Evolutionary conservation across 805 yeast species (phyloP).

Genomic region (Metschnikowia similis): DNA sequence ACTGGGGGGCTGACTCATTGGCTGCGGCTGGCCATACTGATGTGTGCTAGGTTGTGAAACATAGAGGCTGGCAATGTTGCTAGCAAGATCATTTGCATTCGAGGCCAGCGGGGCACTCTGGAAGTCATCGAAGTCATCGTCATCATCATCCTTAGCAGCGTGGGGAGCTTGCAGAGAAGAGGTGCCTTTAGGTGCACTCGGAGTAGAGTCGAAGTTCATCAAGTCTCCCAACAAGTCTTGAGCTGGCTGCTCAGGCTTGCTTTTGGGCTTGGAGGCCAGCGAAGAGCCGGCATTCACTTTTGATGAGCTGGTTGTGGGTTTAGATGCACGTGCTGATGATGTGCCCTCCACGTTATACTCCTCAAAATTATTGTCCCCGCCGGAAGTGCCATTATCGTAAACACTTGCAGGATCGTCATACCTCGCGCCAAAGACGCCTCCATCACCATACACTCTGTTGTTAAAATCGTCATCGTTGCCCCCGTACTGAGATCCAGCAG

Average conservation of each 20-base stretch:
- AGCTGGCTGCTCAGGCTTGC: conserved; percentile 27
- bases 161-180: conserved; percentile 6
- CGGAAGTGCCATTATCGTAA: conserved; percentile 31
- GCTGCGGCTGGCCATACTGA: conserved; percentile 15
- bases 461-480: conserved; percentile 47
- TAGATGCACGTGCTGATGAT: conserved; percentile 18
- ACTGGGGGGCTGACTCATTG: conserved; percentile 12
- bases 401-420: conserved; percentile 54
- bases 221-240: conserved; percentile 49
- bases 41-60: conserved; percentile 16
- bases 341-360: conserved; percentile 51
- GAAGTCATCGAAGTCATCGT: conserved; percentile 79
- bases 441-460: conserved; percentile 62
- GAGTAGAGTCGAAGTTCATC: conserved; percentile 38
- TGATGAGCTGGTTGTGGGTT: conserved; percentile 36
- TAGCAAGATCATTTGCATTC: conserved; percentile 16
- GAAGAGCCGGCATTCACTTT: conserved; percentile 28
- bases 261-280: conserved; percentile 25
- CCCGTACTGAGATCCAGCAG: conserved; percentile 28
- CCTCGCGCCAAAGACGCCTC: conserved; percentile 65
- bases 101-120: conserved; percentile 55
- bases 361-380: conserved; percentile 45
- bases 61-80: conserved; percentile 27
- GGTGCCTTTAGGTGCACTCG: not conserved
- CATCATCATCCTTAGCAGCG: conserved; percentile 50